Evolutionary conservation across 306 rosid genomes (phyloP), one percentile per base, ranked within the genome.

Genomic region (Rosa persica): DNA sequence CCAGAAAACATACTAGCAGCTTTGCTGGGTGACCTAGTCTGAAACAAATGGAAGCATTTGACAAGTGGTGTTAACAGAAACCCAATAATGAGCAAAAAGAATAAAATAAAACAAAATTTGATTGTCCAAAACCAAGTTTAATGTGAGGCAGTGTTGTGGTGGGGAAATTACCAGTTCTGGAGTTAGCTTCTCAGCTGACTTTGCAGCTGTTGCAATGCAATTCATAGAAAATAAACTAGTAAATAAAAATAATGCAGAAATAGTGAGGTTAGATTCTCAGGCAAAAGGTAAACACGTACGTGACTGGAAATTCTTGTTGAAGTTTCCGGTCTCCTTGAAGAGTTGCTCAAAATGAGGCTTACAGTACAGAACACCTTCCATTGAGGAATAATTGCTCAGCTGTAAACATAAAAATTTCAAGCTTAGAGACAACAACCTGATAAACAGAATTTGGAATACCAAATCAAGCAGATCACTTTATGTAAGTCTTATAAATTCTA

Each of bases 1-100:
- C 98, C 98, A 68, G 97, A 94, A 85, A 94, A 94, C 98, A 94
- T 91, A 84, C 96, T 54, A 0, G 98, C 98, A 75, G 98, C 96
- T 92, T 94, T 94, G 83, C 97, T 94, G 30, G 94, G 92, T 19
- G 96, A 87, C 74, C 94, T 92, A 81, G 98, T 92, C 98, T 92
- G 89, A 67, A 85, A 89, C 46, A 79, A 79, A 80, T 76, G 46
- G 67, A 82, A 51, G 42, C 73, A 67, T 70, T 49, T 36, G 80
- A 74, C 52, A 73, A 82, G 77, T 58, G 78, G 74, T 82, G 62
- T 79, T 64, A 82, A 80, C 62, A 75, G 20, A 36, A 3, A 79
- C 61, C 54, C 55, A 43, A 61, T 34, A 39, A 46, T 66, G 67
- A 43, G 64, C 54, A 43, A 6, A 77, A 22, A 42, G 30, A 65